Conservation (phyloP, 2,329 filamentous ascomycete species). For the Hymenoscyphus fraxineus region DNA sequence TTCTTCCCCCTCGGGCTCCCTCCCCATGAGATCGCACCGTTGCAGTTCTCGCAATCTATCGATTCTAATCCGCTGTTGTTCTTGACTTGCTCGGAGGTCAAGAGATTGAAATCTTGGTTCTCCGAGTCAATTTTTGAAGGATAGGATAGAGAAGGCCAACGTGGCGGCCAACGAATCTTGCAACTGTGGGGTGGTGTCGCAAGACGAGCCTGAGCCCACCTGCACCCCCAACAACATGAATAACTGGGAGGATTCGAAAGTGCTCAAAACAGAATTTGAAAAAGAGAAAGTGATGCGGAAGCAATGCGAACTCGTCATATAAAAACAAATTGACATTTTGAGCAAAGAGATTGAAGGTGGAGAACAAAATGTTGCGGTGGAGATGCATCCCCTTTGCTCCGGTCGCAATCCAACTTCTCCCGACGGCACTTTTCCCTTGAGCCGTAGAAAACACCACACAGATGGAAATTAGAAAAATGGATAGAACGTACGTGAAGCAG, state of each 20-base stretch:
- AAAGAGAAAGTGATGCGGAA: background rate
- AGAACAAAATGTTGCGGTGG: background rate
- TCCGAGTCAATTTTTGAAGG: background rate
- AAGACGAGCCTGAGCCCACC: background rate
- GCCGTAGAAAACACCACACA: slow-evolving; percentile 8
- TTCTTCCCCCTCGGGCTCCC: background rate
- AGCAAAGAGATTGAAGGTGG: background rate
- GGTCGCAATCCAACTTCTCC: slow-evolving; percentile 14
- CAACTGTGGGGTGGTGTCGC: background rate
- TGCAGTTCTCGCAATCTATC: background rate
- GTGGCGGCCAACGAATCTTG: background rate
- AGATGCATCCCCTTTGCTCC: background rate
- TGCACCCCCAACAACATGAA: background rate
- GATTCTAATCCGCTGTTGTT: background rate
- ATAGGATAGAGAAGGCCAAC: background rate
- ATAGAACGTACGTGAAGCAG: slow-evolving; percentile 8
- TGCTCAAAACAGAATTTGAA: background rate
- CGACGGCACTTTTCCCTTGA: slow-evolving; percentile 18
- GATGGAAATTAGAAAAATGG: slow-evolving; percentile 9
- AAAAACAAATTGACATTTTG: background rate
- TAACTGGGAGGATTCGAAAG: background rate
- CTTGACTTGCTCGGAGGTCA: background rate
- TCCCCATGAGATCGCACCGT: background rate
- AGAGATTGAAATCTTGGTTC: background rate
- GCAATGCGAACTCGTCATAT: background rate